Percentiles rank a stretch among this genome's conserved stretches.
These are phyloP conservation scores for Brasenia schreberi DNA, from an alignment of 164 flowering plant species.

Conservation along the genomic window DNA sequence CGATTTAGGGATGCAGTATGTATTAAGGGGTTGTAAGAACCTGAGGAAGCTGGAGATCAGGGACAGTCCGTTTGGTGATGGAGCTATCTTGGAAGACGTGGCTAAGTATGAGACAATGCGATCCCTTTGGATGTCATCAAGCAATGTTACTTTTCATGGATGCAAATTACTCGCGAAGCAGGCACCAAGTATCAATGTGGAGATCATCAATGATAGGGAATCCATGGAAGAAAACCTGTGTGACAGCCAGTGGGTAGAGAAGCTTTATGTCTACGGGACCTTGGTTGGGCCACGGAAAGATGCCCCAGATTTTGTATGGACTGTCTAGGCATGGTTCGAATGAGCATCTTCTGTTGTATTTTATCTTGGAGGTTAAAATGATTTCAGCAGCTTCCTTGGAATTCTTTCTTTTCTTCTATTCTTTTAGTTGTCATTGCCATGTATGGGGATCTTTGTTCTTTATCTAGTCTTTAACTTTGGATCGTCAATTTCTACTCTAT, in stretches of 20 bases:
- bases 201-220: no score
- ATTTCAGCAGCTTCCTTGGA: no score
- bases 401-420: no score
- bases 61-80: slow-evolving; percentile 75
- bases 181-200: no score
- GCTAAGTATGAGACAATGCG: slow-evolving; percentile 98
- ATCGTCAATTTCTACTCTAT: no score
- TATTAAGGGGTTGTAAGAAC: slow-evolving; percentile 77
- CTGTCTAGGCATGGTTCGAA: neutral
- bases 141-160: slow-evolving; percentile 62
- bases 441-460: no score
- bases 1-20: slow-evolving; percentile 75
- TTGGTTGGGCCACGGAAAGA: slow-evolving; percentile 57
- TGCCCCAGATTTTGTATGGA: slow-evolving; percentile 65
- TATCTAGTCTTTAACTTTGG: no score
- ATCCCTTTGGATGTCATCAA: slow-evolving; percentile 99
- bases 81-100: slow-evolving; percentile 57
- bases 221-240: no score
- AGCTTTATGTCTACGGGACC: slow-evolving; percentile 70
- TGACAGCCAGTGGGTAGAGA: slow-evolving; percentile 37
- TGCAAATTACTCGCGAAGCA: slow-evolving; percentile 13
- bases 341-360: no score
- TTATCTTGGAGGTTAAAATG: no score
- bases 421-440: no score
- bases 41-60: slow-evolving; percentile 76